Evolutionary conservation across 1,284 basidiomycete species (phyloP).

Genomic region (Sporisorium sorghi): DNA sequence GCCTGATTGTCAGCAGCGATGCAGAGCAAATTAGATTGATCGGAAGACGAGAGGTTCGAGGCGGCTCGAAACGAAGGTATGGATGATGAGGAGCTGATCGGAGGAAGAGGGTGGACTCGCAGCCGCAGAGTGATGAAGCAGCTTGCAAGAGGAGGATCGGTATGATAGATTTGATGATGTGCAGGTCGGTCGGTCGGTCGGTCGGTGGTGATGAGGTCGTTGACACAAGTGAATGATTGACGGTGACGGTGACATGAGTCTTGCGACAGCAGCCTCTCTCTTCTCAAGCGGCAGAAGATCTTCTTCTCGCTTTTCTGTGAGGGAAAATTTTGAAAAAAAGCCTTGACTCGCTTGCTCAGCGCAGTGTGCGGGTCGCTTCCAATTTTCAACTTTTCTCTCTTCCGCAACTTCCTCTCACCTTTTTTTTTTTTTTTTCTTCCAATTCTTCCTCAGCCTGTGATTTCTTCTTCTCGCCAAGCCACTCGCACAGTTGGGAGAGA

Average conservation of each 20-base stretch:
- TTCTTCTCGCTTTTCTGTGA: not conserved
- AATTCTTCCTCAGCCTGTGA: not conserved
- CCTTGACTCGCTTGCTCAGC: constrained; percentile 5
- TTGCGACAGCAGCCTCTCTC: constrained; percentile 6
- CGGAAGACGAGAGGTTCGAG: not conserved
- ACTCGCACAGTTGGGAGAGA: not conserved
- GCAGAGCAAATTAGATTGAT: not conserved
- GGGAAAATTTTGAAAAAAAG: constrained; percentile 9
- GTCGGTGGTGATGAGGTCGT: constrained; percentile 10
- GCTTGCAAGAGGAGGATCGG: not conserved
- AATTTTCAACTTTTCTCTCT: constrained; percentile 2
- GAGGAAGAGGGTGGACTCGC: not conserved
- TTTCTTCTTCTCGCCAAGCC: not conserved
- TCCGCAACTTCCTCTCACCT: constrained; percentile 5
- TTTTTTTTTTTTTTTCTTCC: constrained; percentile 3
- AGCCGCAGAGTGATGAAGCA: not conserved
- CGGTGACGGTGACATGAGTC: constrained; percentile 8
- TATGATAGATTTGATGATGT: not conserved
- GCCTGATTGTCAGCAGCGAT: not conserved
- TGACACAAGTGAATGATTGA: constrained; percentile 15
- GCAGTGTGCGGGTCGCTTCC: constrained; percentile 22
- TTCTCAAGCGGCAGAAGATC: too few relatives aligned
- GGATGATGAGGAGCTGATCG: not conserved
- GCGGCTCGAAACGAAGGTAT: not conserved
- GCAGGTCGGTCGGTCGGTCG: not conserved